Evolutionary conservation across 2,329 filamentous ascomycete species (phyloP), one percentile per base, ranked within the genome.

Genomic region (Venturia effusa): DNA sequence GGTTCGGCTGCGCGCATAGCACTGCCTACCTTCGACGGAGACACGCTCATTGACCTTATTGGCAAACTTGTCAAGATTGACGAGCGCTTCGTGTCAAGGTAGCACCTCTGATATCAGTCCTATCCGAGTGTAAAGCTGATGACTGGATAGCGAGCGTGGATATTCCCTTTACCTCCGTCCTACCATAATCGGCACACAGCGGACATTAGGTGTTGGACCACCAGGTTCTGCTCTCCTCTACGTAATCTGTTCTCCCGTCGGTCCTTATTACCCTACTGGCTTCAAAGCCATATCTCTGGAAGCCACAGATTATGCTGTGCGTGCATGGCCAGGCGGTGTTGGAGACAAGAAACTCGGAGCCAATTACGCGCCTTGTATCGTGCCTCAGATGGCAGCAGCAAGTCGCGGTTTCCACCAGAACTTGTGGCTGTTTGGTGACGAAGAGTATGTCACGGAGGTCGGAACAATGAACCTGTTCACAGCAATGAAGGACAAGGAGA

Each of bases 381-480:
- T 97, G n/a, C 94, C 94, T 22, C 94, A 99, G 79, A 84, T 94
- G 71, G 85, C 96, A 77, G 94, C 94, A 51, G 91, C 92, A 57
- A 89, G 87, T 75, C 86, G 92, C 64, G 94, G 94, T 27, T 96
- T 92, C 83, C 93, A 97, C 79, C 94, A 99, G 81, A 99, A 97
- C 78, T 83, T 99, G 63, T 99, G 94, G 94, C 80, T 99, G 39
- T 99, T 97, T 73, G 92, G 92, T 54, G 88, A 95, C 72, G 91
- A 97, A 76, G 91, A 97, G 75, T 96, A 88, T 72, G 88, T 97
- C 65, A 99, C 94, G 59, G 94, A 99, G 78, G 94, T 97, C 64
- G 94, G 94, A 71, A 97, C 94, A 65, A 99, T 99, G 94, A 99
- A 99, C 79, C 86, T 99, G 74, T 99, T 97, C 72, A 88, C 88